Conservation (phyloP, 345 rosid genomes). For the Corchorus capsularis region DNA sequence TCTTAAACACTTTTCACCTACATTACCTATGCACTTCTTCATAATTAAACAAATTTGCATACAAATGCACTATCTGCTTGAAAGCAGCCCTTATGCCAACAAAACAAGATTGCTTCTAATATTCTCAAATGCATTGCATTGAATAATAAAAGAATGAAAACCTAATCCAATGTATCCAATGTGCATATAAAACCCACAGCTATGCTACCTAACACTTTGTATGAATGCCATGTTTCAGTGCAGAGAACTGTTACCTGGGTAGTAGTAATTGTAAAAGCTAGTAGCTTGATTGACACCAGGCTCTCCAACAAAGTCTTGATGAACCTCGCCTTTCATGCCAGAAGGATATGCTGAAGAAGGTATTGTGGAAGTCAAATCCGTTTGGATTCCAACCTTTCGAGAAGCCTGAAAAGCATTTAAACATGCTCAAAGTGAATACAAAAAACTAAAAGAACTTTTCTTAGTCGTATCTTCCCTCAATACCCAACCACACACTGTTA, state of each 20-base stretch:
- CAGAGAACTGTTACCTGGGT: constrained; percentile 40
- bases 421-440: not conserved
- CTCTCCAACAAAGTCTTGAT: constrained; percentile 30
- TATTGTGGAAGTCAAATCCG: constrained; percentile 30
- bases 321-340: constrained; percentile 31
- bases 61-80: not conserved
- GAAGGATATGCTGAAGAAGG: constrained; percentile 29
- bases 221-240: not conserved
- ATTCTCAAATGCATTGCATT: not conserved
- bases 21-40: not conserved
- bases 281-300: constrained; percentile 32
- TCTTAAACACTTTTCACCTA: not conserved
- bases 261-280: constrained; percentile 42
- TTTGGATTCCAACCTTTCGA: constrained; percentile 29
- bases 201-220: not conserved
- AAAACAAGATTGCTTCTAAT: too few relatives aligned
- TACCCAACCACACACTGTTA: not conserved
- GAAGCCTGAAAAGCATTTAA: constrained; percentile 31
- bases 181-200: not conserved
- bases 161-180: not conserved
- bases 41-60: not conserved
- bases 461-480: too few relatives aligned
- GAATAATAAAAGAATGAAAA: not conserved
- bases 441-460: not conserved
- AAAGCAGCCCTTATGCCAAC: too few relatives aligned